These are phyloP conservation scores for Elaeis guineensis DNA, from an alignment of 176 grass and related monocot species.

Conservation along the genomic window DNA sequence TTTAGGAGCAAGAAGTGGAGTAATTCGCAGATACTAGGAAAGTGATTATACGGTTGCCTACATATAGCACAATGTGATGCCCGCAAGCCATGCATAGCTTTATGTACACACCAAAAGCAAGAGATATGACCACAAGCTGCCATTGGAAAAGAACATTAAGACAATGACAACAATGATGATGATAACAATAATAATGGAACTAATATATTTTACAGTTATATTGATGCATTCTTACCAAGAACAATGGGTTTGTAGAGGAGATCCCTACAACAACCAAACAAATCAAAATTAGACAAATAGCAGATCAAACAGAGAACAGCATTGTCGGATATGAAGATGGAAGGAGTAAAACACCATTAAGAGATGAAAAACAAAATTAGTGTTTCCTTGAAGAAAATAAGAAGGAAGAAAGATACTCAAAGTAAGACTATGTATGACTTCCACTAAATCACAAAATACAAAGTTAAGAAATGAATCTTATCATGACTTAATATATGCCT, in stretches of 20 bases:
- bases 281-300: not conserved
- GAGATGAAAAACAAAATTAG: not conserved
- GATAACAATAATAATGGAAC: not conserved
- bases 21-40: conserved; percentile 76
- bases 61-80: conserved; percentile 68
- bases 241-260: conserved; percentile 89
- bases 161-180: not conserved
- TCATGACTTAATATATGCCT: too few species aligned
- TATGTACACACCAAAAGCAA: conserved; percentile 83
- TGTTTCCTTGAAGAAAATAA: too few species aligned
- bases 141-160: conserved; percentile 1
- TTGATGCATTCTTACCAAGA: conserved; percentile 45
- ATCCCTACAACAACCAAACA: conserved; percentile 49
- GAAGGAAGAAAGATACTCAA: too few species aligned
- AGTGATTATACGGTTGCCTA: conserved; percentile 68
- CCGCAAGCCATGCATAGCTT: conserved; percentile 34
- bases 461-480: too few species aligned
- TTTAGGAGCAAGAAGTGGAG: conserved; percentile 80
- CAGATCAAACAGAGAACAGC: not conserved
- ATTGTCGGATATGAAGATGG: not conserved
- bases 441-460: too few species aligned
- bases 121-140: conserved; percentile 91
- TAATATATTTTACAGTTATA: conserved; percentile 9
- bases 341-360: conserved; percentile 2
- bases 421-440: too few species aligned